phyloP scores from a whole-genome alignment of 2,329 filamentous ascomycete genomes.

The Cucurbitaria berberidis region DNA sequence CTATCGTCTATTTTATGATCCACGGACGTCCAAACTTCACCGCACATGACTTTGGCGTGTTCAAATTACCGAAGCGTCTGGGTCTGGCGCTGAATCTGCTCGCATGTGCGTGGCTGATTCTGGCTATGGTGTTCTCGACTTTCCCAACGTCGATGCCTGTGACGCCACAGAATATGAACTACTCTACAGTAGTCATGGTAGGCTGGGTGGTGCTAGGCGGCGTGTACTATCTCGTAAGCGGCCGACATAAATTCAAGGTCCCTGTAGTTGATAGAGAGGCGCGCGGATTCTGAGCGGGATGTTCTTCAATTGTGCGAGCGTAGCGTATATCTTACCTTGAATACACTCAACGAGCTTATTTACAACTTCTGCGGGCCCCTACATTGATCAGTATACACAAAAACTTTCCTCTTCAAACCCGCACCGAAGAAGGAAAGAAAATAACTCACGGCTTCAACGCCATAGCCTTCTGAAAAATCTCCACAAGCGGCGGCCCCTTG shows the following conservation, averaged over 20 bases:
- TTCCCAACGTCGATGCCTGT: constrained; percentile 54
- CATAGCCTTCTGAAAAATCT: constrained; percentile 30
- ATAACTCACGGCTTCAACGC: constrained; percentile 29
- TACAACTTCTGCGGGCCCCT: constrained; percentile 5
- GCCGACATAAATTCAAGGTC: constrained; percentile 33
- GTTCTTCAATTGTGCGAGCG: not conserved
- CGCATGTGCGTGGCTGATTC: constrained; percentile 52
- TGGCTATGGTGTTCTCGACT: constrained; percentile 55
- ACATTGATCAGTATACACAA: constrained; percentile 8
- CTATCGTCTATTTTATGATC: constrained; percentile 49
- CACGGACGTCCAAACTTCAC: constrained; percentile 41
- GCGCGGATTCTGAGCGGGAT: constrained; percentile 15
- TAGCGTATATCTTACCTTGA: not conserved
- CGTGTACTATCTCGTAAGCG: constrained; percentile 42
- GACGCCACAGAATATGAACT: constrained; percentile 56
- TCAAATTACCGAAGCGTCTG: constrained; percentile 38
- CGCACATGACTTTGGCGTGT: constrained; percentile 16
- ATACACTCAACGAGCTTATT: not conserved
- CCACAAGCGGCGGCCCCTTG: constrained; percentile 29
- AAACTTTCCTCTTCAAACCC: not conserved
- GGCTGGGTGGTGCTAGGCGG: constrained; percentile 49
- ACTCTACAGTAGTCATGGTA: constrained; percentile 52
- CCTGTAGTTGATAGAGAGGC: constrained; percentile 26
- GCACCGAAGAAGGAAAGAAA: not conserved
- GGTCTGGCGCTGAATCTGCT: constrained; percentile 51